Base-by-base conservation (phyloP, 2,329 filamentous ascomycete genomes). In the Colletotrichum nymphaeae region DNA sequence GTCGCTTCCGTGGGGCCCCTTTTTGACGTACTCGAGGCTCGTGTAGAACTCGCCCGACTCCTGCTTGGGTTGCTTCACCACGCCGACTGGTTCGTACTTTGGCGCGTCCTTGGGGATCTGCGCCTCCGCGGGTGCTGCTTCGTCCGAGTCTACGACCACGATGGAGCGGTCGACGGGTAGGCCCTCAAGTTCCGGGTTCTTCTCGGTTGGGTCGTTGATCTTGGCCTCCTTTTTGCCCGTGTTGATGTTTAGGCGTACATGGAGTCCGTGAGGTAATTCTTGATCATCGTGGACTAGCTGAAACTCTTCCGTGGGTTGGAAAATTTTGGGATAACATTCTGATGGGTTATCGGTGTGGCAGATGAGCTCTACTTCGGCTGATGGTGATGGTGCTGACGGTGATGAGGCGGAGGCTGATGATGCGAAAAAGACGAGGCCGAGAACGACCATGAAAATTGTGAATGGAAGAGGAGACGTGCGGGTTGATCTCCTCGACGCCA, bases 291-390 rank as follows among this genome's bases (percentile, higher is more conserved):
- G 89, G 53, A 94, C 86, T 8, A 82, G 78, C 79, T 93, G 91
- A 75, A 93, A 94, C 69, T 92, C 87, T 60, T 91, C 83, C 1
- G 91, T 93, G 1, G 92, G 85, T 68, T 88, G 84, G 74, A 94
- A 94, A 2, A 92, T 75, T 60, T 86, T 87, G 1, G 92, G 91
- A 76, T 94, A 94, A 80, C 92, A 94, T 71, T 93, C 91, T 58
- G 86, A 81, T 0, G 86, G 83, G 76, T 92, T 86, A 60, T 86
- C 83, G 55, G 89, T 90, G 79, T 92, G 90, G 76, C 92, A 94
- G 80, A 94, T 92, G 67, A 93, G 82, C 53, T 92, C 88, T n/a
- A 81, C 78, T 42, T 87, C 82, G 71, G 84, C 81, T 6, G 83
- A 79, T 49, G 80, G 79, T 62, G 83, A 79, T 49, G 76, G 46